Conservation (phyloP, 805 yeast species). For the Suhomyces sp. region DNA sequence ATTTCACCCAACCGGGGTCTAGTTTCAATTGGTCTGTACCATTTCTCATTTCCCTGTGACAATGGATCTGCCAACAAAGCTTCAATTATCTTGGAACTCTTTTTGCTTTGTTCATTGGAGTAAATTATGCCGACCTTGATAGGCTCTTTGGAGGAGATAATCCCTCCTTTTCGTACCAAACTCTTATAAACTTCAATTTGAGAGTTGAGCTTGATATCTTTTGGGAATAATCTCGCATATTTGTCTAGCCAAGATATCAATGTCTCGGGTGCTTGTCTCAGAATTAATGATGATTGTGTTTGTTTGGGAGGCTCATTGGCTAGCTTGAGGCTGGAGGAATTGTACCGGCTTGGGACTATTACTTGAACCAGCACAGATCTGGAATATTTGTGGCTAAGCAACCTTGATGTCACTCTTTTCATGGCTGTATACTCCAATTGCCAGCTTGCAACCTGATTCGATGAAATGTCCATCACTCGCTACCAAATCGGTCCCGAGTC, state of each 20-base stretch:
- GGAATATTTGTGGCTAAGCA: background rate
- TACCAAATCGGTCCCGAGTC: background rate
- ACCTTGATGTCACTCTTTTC: background rate
- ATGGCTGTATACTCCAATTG: background rate
- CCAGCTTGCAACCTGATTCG: background rate
- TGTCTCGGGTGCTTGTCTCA: background rate
- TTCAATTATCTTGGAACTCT: conserved; percentile 32
- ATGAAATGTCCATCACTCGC: background rate
- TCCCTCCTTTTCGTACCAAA: conserved; percentile 5
- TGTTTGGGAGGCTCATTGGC: background rate
- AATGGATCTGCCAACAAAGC: conserved; percentile 41
- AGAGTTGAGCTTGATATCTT: conserved; percentile 18
- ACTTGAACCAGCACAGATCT: background rate
- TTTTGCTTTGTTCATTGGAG: conserved; percentile 19
- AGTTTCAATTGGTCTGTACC: conserved; percentile 27
- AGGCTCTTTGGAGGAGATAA: conserved; percentile 7
- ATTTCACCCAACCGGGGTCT: conserved; percentile 21
- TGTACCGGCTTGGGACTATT: background rate
- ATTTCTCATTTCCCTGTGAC: conserved; percentile 26
- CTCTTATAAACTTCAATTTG: conserved; percentile 13
- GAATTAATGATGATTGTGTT: background rate
- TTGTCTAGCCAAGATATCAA: conserved; percentile 3
- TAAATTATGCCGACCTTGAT: conserved; percentile 35
- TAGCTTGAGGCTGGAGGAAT: background rate
- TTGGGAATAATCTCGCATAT: conserved; percentile 14